Evolutionary conservation across 352 stramenopile species (phyloP), one percentile per base, ranked within the genome.

Genomic region (Elongisporangium prolatum): DNA sequence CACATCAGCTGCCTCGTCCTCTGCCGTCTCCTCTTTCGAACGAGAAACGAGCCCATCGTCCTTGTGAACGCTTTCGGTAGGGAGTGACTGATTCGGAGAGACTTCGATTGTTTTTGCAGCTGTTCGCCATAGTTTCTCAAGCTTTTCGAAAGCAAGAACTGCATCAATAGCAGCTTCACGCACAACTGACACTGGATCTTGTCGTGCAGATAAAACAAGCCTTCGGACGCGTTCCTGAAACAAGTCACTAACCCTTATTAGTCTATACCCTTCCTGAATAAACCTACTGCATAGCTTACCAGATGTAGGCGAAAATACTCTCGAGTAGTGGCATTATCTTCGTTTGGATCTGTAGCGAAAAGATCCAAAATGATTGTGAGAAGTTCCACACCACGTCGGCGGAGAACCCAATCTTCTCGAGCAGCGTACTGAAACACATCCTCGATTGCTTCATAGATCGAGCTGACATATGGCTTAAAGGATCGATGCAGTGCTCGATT

Each of bases 371-470:
- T 20, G 17, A 82, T 53, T 9, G 70, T 64, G 20, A 89, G 63
- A 5, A 89, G 60, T 20, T 88, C 77, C 3, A 88, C 58, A 10
- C 62, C 77, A 17, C 80, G 72, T 47, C 82, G 81, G 2, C 80
- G 71, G 20, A 85, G 50, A 38, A 82, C 18, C 80, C 80, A 89
- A 57, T 86, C 68, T 9, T 84, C 70, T 18, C 80, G 71, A 40
- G 71, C 61, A 1, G 44, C 72, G 17, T 72, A 77, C 18, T 79
- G 76, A 44, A 86, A 85, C 1, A 65, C 64, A 54, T 86, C 77
- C 49, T 89, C 80, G 3, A 89, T 80, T 9, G 71, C 69, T 40
- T 89, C 80, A 28, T 80, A 71, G 18, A 88, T 71, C 28, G 58
- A 80, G 6, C 52, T 53, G 9, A 84, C 62, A 17, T 74, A 68